Conservation (phyloP, 768 basidiomycete species). For the Polyporus arcularius region DNA sequence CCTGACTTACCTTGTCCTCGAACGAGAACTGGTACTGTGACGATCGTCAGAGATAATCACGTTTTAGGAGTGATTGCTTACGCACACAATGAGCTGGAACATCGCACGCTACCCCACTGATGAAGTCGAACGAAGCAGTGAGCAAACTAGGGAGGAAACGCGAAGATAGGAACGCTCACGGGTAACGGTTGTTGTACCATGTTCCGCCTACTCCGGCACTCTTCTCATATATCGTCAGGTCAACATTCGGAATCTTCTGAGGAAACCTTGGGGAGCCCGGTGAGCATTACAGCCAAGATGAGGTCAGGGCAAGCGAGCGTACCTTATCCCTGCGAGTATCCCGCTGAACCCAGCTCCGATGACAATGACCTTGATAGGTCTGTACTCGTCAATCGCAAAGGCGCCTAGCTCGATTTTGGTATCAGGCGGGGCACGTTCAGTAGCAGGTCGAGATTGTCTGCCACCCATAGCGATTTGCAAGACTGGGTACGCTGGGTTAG, state of each 20-base stretch:
- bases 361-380: constrained; percentile 53
- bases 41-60: not conserved
- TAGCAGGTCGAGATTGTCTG: too few relatives aligned
- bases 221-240: constrained; percentile 50
- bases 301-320: constrained; percentile 5
- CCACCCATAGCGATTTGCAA: too few relatives aligned
- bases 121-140: not conserved
- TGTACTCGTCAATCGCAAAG: constrained; percentile 52
- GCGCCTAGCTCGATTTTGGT: constrained; percentile 6
- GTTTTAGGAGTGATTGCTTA: constrained; percentile 1
- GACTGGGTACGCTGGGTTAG: too few relatives aligned
- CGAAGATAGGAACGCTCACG: constrained; percentile 18
- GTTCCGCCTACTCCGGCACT: constrained; percentile 49
- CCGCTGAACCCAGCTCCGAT: constrained; percentile 65
- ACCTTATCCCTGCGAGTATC: constrained; percentile 60
- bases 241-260: constrained; percentile 43
- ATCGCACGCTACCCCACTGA: constrained; percentile 60
- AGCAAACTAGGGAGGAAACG: not conserved
- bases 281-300: not conserved
- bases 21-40: constrained; percentile 60
- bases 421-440: too few relatives aligned
- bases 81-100: constrained; percentile 57
- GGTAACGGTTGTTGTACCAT: constrained; percentile 58
- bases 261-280: not conserved
- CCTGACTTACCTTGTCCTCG: constrained; percentile 43